phyloP scores from a whole-genome alignment of 305 asterid genomes.

The Fraxinus albicans region DNA sequence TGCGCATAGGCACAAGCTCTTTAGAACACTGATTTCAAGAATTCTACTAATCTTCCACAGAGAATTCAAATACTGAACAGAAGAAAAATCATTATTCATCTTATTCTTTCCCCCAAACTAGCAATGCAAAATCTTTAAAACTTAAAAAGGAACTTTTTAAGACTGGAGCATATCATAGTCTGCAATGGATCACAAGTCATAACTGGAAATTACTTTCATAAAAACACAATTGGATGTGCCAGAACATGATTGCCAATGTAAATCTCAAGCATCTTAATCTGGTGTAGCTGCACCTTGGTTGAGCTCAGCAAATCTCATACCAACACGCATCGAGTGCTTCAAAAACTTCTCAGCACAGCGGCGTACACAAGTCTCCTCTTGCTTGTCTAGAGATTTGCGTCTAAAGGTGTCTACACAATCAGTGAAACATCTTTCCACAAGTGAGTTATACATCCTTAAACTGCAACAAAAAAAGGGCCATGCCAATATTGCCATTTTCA shows the following conservation, averaged over 20 bases:
- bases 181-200: neutral
- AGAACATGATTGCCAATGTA: neutral
- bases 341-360: slow-evolving; percentile 94
- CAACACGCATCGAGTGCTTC: slow-evolving; percentile 93
- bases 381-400: slow-evolving; percentile 69
- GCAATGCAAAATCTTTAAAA: neutral
- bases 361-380: slow-evolving; percentile 87
- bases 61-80: neutral
- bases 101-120: neutral
- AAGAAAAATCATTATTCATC: neutral
- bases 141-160: neutral
- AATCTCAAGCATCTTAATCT: slow-evolving; percentile 36
- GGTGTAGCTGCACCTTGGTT: slow-evolving; percentile 91
- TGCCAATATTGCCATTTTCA: neutral
- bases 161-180: neutral
- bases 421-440: slow-evolving; percentile 88
- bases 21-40: neutral
- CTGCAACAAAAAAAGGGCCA: slow-evolving; percentile 39
- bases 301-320: slow-evolving; percentile 84
- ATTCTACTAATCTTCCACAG: neutral
- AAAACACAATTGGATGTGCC: neutral
- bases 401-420: slow-evolving; percentile 77
- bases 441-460: slow-evolving; percentile 79
- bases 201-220: neutral
- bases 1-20: no score